phyloP scores from a whole-genome alignment of 2,329 filamentous ascomycete genomes.

The Hymenoscyphus albidus region DNA sequence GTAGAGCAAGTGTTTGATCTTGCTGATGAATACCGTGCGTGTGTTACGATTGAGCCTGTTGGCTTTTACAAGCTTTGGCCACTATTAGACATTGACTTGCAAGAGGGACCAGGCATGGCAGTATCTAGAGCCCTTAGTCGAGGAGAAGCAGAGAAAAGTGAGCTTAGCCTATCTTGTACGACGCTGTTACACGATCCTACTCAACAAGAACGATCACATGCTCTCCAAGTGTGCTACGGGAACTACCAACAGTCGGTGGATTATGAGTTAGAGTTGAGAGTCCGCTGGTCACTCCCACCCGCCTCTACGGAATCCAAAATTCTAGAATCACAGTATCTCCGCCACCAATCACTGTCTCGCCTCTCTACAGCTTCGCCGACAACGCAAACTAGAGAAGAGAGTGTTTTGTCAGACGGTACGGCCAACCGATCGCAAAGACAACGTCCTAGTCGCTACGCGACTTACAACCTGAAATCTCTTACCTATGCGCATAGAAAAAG shows the following conservation, averaged over 20 bases:
- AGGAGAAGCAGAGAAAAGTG: not conserved
- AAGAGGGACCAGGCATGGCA: constrained; percentile 5
- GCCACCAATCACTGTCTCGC: not conserved
- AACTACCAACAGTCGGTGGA: constrained; percentile 9
- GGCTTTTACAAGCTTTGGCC: constrained; percentile 25
- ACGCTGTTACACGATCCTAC: constrained; percentile 9
- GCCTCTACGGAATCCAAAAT: not conserved
- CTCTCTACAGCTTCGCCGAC: constrained; percentile 9
- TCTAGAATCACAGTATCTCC: not conserved
- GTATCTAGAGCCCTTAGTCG: constrained; percentile 4
- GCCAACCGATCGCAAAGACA: constrained; percentile 24
- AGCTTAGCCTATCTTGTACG: constrained; percentile 8
- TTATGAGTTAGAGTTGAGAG: constrained; percentile 19
- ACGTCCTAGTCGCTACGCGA: constrained; percentile 24
- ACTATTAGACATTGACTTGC: constrained; percentile 14
- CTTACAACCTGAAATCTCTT: constrained; percentile 57
- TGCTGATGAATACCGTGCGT: constrained; percentile 24
- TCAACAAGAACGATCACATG: constrained; percentile 11
- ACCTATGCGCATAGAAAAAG: constrained; percentile 26
- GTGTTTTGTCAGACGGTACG: constrained; percentile 16
- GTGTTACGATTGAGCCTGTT: constrained; percentile 18
- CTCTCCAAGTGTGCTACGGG: constrained; percentile 14
- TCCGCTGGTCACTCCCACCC: constrained; percentile 27
- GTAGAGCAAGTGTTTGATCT: constrained; percentile 14
- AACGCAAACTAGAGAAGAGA: constrained; percentile 10